Base-by-base conservation (phyloP, 2,329 filamentous ascomycete species). In the Aureobasidium sp. region DNA sequence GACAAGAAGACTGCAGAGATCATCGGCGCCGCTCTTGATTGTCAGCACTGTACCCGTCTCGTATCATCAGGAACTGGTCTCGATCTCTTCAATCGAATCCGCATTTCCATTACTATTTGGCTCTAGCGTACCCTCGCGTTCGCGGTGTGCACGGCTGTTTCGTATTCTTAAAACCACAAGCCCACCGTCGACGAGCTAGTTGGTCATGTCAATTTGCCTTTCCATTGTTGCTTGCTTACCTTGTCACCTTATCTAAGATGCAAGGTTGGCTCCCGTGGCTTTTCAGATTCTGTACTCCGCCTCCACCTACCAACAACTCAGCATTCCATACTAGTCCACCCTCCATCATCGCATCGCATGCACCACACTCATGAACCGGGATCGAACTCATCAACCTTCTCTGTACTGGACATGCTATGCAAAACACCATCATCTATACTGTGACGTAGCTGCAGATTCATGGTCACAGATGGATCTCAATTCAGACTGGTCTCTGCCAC, bases 201-300 rank as follows among this genome's bases (percentile, higher is more conserved):
- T 51, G 36, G 25, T 51, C 45, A 34, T 41, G 41, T 60, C 57
- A 60, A 58, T 27, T 58, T 58, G 55, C 55, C 42, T 45, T 57
- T 45, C n/a, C 15, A 29, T 51, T 51, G 45, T 60, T 49, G 36
- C 42, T 60, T 60, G 45, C 57, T 60, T 37, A 59, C 56, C 56
- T 34, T 42, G 57, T 60, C 36, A 31, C 36, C 57, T 60, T 48
- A 58, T 58, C 55, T 58, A 58, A 58, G 55, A 58, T 58, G 55
- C 55, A 29, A 58, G 55, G 31, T 58, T 25, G 55, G 55, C 55
- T 44, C 11, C 57, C 27, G 39, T 51, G 57, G 44, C 45, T 45
- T 60, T 37, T 36, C 31, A 36, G 45, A 60, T 42, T 45, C 45
- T 51, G 25, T 27, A 51, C 57, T 60, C 34, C 57, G 45, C 57